Evolutionary conservation across 108 stramenopile species (phyloP).

Genomic region (Aurantiochytrium sp.): DNA sequence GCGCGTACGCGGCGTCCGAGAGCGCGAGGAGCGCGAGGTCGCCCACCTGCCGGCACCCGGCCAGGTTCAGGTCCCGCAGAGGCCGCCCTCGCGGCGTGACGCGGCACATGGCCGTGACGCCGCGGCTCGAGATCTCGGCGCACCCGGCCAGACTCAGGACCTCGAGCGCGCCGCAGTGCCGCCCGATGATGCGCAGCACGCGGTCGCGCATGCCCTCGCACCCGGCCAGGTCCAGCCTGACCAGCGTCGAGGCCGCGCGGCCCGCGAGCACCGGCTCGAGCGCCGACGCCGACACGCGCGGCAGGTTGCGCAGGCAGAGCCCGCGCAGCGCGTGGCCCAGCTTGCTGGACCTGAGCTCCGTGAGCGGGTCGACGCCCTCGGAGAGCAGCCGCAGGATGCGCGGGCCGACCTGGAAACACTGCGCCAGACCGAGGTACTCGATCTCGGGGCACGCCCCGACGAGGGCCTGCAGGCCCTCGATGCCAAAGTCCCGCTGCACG

Average conservation of each 20-base stretch:
- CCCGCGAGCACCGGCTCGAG: neutral
- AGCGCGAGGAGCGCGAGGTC: neutral
- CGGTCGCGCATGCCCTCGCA: neutral
- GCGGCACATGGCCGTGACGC: neutral
- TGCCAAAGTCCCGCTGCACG: conserved; percentile 15
- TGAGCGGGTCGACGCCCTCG: neutral
- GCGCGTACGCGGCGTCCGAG: neutral
- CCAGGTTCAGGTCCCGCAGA: neutral
- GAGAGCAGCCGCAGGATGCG: neutral
- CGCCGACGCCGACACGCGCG: neutral
- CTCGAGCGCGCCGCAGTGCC: neutral
- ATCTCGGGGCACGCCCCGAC: neutral
- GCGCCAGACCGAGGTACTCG: neutral
- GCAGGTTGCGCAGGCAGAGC: neutral
- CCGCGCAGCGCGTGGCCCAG: neutral
- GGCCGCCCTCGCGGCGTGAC: neutral
- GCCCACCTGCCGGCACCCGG: neutral
- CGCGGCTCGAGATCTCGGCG: neutral
- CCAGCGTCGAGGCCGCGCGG: neutral
- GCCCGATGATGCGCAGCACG: neutral
- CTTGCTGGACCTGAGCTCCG: conserved; percentile 8
- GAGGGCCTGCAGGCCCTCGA: neutral
- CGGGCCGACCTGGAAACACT: neutral
- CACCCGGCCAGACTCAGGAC: neutral
- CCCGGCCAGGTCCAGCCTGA: neutral